These are phyloP conservation scores for Plectosphaerella sp. DNA, from an alignment of 2,329 filamentous ascomycete genomes.

Conservation along the genomic window DNA sequence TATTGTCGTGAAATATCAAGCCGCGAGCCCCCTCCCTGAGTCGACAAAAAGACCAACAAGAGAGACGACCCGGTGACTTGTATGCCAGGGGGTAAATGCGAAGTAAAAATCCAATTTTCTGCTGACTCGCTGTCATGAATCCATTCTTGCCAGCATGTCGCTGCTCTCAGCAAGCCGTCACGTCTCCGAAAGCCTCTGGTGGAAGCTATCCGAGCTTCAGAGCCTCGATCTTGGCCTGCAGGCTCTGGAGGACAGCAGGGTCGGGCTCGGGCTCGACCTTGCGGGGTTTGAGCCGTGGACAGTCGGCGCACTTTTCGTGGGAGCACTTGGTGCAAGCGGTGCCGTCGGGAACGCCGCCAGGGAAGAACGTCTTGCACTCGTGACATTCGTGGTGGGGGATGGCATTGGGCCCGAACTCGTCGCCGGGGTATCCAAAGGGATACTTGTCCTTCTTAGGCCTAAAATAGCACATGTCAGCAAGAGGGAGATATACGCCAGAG, in stretches of 20 bases:
- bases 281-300: constrained; percentile 53
- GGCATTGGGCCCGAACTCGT: constrained; percentile 49
- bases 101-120: background rate
- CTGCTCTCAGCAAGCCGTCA: background rate
- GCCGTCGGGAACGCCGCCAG: constrained; percentile 42
- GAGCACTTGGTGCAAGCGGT: constrained; percentile 56
- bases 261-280: constrained; percentile 59
- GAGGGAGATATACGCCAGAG: background rate
- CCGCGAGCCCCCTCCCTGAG: no score
- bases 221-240: constrained; percentile 50
- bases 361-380: constrained; percentile 57
- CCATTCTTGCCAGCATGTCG: background rate
- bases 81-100: background rate
- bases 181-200: background rate
- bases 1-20: no score
- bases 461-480: constrained; percentile 6
- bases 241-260: constrained; percentile 51
- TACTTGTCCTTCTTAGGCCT: constrained; percentile 66
- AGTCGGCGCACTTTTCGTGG: constrained; percentile 55
- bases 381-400: constrained; percentile 56
- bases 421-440: constrained; percentile 65
- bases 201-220: constrained; percentile 25
- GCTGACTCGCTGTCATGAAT: background rate
- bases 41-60: no score
- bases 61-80: no score